Base-by-base conservation (phyloP, 75 land plant genomes). In the Isoetes taiwanensis region DNA sequence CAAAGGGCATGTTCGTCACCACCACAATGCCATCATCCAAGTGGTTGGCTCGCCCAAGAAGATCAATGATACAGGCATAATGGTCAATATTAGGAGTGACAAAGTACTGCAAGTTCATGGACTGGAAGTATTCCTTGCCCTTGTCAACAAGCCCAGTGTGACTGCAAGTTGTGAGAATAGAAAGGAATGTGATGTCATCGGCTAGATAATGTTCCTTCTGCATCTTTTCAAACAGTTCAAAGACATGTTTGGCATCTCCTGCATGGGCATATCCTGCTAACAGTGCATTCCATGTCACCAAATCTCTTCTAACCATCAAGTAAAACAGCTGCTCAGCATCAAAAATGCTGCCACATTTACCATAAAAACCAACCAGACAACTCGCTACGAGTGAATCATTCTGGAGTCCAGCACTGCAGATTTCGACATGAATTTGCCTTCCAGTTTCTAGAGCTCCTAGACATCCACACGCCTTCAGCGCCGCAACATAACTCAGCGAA, bases 21-120 rank as follows among this genome's bases (percentile, higher is more conserved):
- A 78, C 50, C 2, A 56, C 50, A 41, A 64, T 66, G 34, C 74
- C 81, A 62, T 73, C 71, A 21, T 0, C 1, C 30, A 71, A n/a
- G 2, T 28, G 63, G 26, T 76, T 76, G 16, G 68, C 71, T 31
- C 81, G 71, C 12, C 76, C 77, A 50, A 70, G 68, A 55, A 78
- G 62, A 35, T 78, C 81, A 48, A 78, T 65, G 52, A 74, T 74
- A 66, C 81, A 74, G n/a, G 76, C 73, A 34, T 54, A 73, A 34
- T 78, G 81, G 38, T 74, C 74, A 16, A 64, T 52, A 54, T 63
- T 54, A 32, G 72, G 78, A 1, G 11, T n/a, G 31, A 79, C 56
- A 5, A 68, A 75, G 67, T 75, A 35, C 9, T 40, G 61, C 12
- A 38, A 40, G 1, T 0, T 16, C 75, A 75, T 75, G 0, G 21